Evolutionary conservation across 345 rosid genomes (phyloP).

Genomic region (Citrus medica): DNA sequence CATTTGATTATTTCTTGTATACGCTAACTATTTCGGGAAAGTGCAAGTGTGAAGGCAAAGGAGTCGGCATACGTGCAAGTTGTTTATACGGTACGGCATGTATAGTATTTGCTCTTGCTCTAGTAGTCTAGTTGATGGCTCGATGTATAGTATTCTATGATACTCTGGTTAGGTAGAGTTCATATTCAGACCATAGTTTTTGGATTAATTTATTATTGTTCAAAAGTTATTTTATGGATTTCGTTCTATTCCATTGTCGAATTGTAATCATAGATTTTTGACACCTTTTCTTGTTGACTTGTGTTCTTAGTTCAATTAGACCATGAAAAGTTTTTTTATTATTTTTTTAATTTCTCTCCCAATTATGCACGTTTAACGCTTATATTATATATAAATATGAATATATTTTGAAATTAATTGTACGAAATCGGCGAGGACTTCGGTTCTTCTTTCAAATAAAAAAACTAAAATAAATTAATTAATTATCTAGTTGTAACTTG

Average conservation of each 20-base stretch:
- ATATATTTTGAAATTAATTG: neutral
- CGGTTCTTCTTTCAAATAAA: too few species aligned
- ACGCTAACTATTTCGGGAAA: neutral
- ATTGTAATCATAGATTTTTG: too few species aligned
- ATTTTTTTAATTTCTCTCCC: neutral
- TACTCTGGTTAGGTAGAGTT: neutral
- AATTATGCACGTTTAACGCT: neutral
- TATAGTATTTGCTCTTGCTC: too few species aligned
- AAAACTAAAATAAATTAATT: too few species aligned
- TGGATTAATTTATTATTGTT: neutral
- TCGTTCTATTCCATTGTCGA: too few species aligned
- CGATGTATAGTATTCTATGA: neutral
- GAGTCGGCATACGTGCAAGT: too few species aligned
- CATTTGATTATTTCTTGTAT: neutral
- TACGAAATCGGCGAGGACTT: neutral
- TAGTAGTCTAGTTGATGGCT: too few species aligned
- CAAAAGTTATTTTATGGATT: too few species aligned
- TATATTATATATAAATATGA: neutral
- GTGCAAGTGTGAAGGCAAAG: neutral
- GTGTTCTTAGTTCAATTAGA: neutral
- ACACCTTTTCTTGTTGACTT: neutral
- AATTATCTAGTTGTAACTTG: too few species aligned
- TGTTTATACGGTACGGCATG: too few species aligned
- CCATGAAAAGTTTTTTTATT: neutral
- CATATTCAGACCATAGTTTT: neutral